Evolutionary conservation across 805 yeast genomes (phyloP).

Genomic region (Wickerhamomyces rabaulensis): DNA sequence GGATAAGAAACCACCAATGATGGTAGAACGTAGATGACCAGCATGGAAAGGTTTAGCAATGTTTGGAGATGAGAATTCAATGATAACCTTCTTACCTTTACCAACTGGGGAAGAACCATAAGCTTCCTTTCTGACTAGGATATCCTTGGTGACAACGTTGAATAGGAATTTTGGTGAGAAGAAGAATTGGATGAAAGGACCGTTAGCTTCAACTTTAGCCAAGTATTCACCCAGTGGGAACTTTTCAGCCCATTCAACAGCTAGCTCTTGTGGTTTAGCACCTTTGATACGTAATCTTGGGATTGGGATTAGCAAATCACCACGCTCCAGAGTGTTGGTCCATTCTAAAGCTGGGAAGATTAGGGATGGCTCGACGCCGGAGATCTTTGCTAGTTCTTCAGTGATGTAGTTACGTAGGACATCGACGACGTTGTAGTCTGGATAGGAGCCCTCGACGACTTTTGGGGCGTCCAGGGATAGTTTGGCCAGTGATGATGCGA

Average conservation of each 20-base stretch:
- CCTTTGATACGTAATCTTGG: slow-evolving; percentile 89
- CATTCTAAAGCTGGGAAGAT: slow-evolving; percentile 86
- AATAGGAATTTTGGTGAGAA: slow-evolving; percentile 63
- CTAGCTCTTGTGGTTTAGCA: slow-evolving; percentile 68
- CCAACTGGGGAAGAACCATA: slow-evolving; percentile 81
- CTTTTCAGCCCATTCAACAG: slow-evolving; percentile 69
- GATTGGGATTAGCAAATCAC: slow-evolving; percentile 87
- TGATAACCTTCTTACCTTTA: slow-evolving; percentile 58
- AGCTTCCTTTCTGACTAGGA: slow-evolving; percentile 48
- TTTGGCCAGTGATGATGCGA: slow-evolving; percentile 27
- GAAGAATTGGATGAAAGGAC: slow-evolving; percentile 88
- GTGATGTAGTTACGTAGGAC: slow-evolving; percentile 86
- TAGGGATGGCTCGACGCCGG: slow-evolving; percentile 63
- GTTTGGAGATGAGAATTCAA: slow-evolving; percentile 96
- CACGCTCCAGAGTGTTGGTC: slow-evolving; percentile 81
- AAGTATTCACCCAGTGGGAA: slow-evolving; percentile 73
- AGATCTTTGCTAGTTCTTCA: slow-evolving; percentile 63
- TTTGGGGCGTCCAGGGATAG: slow-evolving; percentile 38
- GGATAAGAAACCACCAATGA: slow-evolving; percentile 92
- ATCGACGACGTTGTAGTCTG: slow-evolving; percentile 78
- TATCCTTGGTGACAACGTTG: slow-evolving; percentile 64
- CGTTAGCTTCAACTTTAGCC: slow-evolving; percentile 70
- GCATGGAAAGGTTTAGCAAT: slow-evolving; percentile 99
- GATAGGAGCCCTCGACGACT: slow-evolving; percentile 54
- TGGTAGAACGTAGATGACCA: slow-evolving; percentile 96